Conservation (phyloP, 371 early-diverging fungal species). For the Mucor circinelloides region DNA sequence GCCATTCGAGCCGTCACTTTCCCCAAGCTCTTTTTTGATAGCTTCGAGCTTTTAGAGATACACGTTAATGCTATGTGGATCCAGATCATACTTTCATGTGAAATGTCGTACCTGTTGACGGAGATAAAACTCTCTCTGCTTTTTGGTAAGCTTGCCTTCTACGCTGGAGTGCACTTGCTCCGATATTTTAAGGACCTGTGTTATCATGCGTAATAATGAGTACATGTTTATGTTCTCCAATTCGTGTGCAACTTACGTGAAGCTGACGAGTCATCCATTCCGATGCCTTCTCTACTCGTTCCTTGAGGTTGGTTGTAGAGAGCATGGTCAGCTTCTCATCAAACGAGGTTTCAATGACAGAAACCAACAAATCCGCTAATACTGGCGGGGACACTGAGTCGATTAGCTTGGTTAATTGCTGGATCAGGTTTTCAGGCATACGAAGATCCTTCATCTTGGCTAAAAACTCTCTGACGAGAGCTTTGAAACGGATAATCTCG, state of each 20-base stretch:
- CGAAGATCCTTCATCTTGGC: conserved; percentile 68
- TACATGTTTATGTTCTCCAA: background rate
- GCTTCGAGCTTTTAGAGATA: conserved; percentile 59
- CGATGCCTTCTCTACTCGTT: conserved; percentile 59
- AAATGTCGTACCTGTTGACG: conserved; percentile 64
- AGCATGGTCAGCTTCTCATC: conserved; percentile 76
- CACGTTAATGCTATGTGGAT: background rate
- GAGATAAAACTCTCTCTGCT: conserved; percentile 82
- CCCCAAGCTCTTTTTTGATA: conserved; percentile 81
- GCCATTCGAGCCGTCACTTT: conserved; percentile 30
- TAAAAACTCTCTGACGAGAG: conserved; percentile 62
- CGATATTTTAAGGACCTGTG: conserved; percentile 73
- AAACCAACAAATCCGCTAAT: conserved; percentile 74
- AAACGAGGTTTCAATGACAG: conserved; percentile 70
- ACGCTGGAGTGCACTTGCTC: conserved; percentile 81
- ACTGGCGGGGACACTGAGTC: conserved; percentile 64
- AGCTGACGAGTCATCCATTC: conserved; percentile 78
- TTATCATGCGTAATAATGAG: background rate
- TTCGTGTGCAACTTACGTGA: conserved; percentile 50
- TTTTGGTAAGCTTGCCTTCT: conserved; percentile 75
- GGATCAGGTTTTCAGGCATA: conserved; percentile 64
- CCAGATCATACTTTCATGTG: no score
- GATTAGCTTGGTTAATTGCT: conserved; percentile 68
- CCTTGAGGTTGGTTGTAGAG: conserved; percentile 58
- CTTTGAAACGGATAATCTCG: conserved; percentile 62